Percentiles rank a stretch among this genome's conserved stretches.
These are phyloP conservation scores for Hevea brasiliensis DNA, from an alignment of 345 rosid genomes.

Conservation along the genomic window DNA sequence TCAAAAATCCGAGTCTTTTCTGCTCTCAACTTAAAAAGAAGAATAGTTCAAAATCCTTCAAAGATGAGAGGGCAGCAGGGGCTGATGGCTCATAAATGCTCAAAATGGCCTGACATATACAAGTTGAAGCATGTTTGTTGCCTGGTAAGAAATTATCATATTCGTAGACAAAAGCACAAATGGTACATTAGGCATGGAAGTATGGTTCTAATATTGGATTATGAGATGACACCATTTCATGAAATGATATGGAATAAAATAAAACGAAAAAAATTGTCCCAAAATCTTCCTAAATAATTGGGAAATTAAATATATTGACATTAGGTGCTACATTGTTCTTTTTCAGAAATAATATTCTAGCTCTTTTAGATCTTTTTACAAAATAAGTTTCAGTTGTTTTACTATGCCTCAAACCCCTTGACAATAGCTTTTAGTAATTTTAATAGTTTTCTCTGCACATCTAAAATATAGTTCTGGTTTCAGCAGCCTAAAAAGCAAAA, in stretches of 20 bases:
- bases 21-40: neutral
- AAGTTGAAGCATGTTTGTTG: neutral
- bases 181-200: neutral
- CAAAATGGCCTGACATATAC: neutral
- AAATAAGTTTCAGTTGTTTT: neutral
- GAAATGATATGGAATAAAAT: neutral
- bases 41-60: neutral
- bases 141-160: neutral
- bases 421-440: neutral
- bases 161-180: neutral
- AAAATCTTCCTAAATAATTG: neutral
- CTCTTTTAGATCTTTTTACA: no score
- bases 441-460: neutral
- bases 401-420: neutral
- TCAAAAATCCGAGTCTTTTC: neutral
- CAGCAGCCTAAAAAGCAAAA: neutral
- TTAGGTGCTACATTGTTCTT: neutral
- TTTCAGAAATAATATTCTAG: conserved; percentile 2
- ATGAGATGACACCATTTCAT: neutral
- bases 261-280: neutral
- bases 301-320: neutral
- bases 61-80: neutral
- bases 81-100: neutral
- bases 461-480: neutral
- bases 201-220: no score